Percentiles rank a stretch among this genome's conserved stretches.
Evolutionary conservation across 2,329 filamentous ascomycete species (phyloP).

Genomic region (Arthroderma uncinatum): DNA sequence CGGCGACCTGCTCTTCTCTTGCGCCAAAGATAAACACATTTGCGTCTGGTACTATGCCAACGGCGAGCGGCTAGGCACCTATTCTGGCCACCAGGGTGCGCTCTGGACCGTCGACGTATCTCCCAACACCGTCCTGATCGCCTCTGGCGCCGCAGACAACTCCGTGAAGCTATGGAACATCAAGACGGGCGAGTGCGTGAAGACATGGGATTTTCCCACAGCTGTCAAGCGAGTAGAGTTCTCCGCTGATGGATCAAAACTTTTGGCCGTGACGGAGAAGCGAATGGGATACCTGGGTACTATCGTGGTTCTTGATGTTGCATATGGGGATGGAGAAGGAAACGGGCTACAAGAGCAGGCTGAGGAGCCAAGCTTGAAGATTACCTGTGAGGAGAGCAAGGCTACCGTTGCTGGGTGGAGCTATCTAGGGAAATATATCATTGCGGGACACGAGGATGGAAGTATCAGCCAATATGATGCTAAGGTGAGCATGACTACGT

Average conservation of each 20-base stretch:
- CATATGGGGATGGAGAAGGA: constrained; percentile 51
- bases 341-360: constrained; percentile 61
- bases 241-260: constrained; percentile 78
- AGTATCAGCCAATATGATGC: constrained; percentile 82
- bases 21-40: constrained; percentile 90
- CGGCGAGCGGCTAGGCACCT: constrained; percentile 92
- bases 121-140: constrained; percentile 80
- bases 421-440: constrained; percentile 89
- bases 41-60: constrained; percentile 97
- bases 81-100: constrained; percentile 91
- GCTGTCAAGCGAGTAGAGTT: constrained; percentile 98
- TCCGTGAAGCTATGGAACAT: constrained; percentile 96
- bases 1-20: constrained; percentile 93
- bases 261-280: constrained; percentile 95
- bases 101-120: constrained; percentile 98
- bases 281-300: constrained; percentile 92
- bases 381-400: constrained; percentile 92
- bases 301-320: constrained; percentile 86
- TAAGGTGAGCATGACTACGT: constrained; percentile 49
- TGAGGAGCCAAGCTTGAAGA: constrained; percentile 70
- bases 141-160: constrained; percentile 94
- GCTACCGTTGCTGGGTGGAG: constrained; percentile 96
- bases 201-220: constrained; percentile 95
- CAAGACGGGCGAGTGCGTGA: constrained; percentile 81
- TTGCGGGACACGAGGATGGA: constrained; percentile 94